These are phyloP conservation scores for Pleurostoma richardsiae DNA, from an alignment of 2,329 filamentous ascomycete genomes.

Conservation along the genomic window DNA sequence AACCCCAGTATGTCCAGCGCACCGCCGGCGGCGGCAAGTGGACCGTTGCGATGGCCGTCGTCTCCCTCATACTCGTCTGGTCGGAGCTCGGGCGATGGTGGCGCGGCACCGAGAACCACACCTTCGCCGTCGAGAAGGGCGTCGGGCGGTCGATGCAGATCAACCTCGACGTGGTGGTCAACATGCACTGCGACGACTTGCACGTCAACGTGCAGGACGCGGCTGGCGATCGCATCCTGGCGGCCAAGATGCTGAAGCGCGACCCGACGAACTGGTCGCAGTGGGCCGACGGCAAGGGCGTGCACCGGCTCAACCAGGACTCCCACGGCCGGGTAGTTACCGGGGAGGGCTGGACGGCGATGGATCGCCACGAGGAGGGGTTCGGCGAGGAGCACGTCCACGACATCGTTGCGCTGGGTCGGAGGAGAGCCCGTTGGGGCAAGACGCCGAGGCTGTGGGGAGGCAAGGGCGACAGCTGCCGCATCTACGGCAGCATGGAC, in stretches of 20 bases:
- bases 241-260: conserved; percentile 65
- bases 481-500: conserved; percentile 84
- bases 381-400: conserved; percentile 81
- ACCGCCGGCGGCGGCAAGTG: conserved; percentile 88
- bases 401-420: conserved; percentile 74
- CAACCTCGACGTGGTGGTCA: conserved; percentile 89
- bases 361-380: conserved; percentile 52
- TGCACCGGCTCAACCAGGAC: conserved; percentile 56
- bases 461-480: conserved; percentile 64
- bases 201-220: conserved; percentile 97
- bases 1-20: conserved; percentile 82
- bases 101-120: conserved; percentile 76
- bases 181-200: conserved; percentile 83
- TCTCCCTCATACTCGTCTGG: conserved; percentile 71
- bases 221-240: conserved; percentile 84
- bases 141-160: conserved; percentile 84
- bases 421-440: conserved; percentile 59
- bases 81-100: conserved; percentile 81
- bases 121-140: conserved; percentile 90
- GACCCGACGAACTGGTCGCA: conserved; percentile 77
- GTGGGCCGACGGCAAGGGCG: conserved; percentile 70
- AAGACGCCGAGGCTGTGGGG: conserved; percentile 69
- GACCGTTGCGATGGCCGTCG: conserved; percentile 75
- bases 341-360: conserved; percentile 52
- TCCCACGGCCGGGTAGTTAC: conserved; percentile 48